Evolutionary conservation across 176 grass and related monocot species (phyloP), one percentile per base, ranked within the genome.

Genomic region (Paspalum notatum): DNA sequence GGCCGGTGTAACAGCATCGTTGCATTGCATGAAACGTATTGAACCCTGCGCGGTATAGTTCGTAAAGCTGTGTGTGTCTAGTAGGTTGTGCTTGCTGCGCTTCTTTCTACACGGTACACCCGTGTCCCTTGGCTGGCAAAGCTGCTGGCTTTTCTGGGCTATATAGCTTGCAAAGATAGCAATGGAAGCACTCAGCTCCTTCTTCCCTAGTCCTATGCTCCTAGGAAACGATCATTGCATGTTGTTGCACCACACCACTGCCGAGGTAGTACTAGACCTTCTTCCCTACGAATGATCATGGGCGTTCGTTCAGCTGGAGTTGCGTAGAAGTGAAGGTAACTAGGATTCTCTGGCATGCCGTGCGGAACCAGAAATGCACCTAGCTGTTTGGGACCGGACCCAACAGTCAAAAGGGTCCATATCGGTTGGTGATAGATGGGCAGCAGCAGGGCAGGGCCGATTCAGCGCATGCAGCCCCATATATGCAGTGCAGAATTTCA

Each of bases 241-340:
- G 53, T 43, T 20, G 9, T 66, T 66, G 64, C 46, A 13, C 10
- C 21, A 20, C 62, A 65, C 60, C 61, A 38, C 27, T 63, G 26
- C 60, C 59, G 1, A 62, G 2, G 6, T 32, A 6, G 59, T 18
- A 8, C 17, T 14, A 63, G 32, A 65, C 62, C 27, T n/a, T 22
- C 42, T 7, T 8, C 42, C 42, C 7, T n/a, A 17, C 9, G 5
- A 18, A 68, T 45, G 40, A 47, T 69, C 67, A 70, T 49, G 68
- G 41, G 55, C 68, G 21, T 50, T 16, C 8, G 21, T 50, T 16
- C 8, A 8, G 9, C 6, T 63, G 68, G 68, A 73, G 60, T 82
- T 82, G 68, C 68, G 26, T 82, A 42, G 9, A 73, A 63, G 45
- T 24, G 0, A 82, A 62, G 80, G 44, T 26, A 62, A 41, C 5